Percentiles rank a stretch among this genome's conserved stretches.
Conservation (phyloP, 2,329 filamentous ascomycete genomes). For the Diaporthe destruens region DNA sequence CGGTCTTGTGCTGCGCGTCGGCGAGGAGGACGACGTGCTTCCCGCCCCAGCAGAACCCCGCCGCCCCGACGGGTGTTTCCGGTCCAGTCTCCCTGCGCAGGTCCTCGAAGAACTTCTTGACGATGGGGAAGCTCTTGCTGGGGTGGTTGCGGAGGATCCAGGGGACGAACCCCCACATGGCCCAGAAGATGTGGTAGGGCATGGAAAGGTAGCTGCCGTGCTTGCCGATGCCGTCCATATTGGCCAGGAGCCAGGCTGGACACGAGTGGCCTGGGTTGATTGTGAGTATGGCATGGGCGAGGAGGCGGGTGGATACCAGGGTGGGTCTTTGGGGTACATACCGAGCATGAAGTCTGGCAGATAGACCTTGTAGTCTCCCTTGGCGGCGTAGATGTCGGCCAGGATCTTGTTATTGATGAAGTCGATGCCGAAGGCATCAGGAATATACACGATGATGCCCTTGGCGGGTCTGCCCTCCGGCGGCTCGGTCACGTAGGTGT, state of each 20-base stretch:
- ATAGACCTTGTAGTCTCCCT: constrained; percentile 63
- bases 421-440: constrained; percentile 68
- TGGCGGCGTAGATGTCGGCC: constrained; percentile 66
- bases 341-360: constrained; percentile 68
- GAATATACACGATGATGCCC: constrained; percentile 65
- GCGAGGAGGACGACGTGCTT: constrained; percentile 65
- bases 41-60: constrained; percentile 75
- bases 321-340: constrained; percentile 36
- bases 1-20: constrained; percentile 47
- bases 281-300: neutral
- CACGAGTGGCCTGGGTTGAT: constrained; percentile 47
- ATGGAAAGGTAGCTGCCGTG: constrained; percentile 46
- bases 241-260: constrained; percentile 49
- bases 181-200: constrained; percentile 48
- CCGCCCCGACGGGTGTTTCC: constrained; percentile 59
- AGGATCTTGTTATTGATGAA: constrained; percentile 66
- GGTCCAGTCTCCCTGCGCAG: constrained; percentile 52
- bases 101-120: constrained; percentile 53
- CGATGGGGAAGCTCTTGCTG: constrained; percentile 50
- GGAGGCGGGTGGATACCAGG: neutral
- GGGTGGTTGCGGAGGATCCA: constrained; percentile 50
- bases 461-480: constrained; percentile 51
- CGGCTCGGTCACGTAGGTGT: constrained; percentile 60
- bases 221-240: constrained; percentile 46
- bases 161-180: constrained; percentile 48